Evolutionary conservation across 1,284 basidiomycete species (phyloP), one percentile per base, ranked within the genome.

Genomic region (Leccinum solheimii): DNA sequence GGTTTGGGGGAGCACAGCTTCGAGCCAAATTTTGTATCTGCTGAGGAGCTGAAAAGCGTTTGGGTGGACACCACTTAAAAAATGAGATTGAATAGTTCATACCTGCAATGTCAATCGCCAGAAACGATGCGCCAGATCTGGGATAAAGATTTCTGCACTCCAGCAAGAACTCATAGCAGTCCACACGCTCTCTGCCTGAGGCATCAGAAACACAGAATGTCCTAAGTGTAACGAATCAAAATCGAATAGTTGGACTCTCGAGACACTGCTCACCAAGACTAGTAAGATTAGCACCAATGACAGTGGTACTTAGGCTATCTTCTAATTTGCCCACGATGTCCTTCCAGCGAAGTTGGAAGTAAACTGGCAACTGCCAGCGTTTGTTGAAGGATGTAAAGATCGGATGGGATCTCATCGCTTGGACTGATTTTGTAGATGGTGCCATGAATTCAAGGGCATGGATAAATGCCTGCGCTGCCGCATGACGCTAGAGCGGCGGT

Each of bases 331-430:
- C 77, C 1, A 97, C 87, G 58, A 97, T 92, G 69, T 97, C 95
- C 73, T 98, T 97, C 90, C 95, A 97, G n/a, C 96, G 85, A 66
- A 99, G 80, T 73, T 99, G 97, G 75, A 97, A 98, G 74, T 99
- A 99, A 16, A 98, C 92, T 1, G 94, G 92, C 6, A 99, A 81
- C 72, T 98, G 97, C 96, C 97, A 99, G 48, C 95, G 83, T 60
- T 86, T 83, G 70, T 91, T 86, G 69, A 98, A 97, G 0, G 87
- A 76, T 7, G 73, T 68, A 74, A 90, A 96, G 4, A 87, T 80
- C 0, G 87, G 83, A 73, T 94, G 91, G 4, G 78, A 70, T 5
- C 93, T 86, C 83, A 97, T 87, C 0, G 81, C 79, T 62, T 86
- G 79, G 11, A 95, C 83, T 1, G 91, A 83, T 40, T 84, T 79